Percentiles rank a stretch among this genome's conserved stretches.
Conservation (phyloP, 164 flowering plant species). For the Malania oleifera region DNA sequence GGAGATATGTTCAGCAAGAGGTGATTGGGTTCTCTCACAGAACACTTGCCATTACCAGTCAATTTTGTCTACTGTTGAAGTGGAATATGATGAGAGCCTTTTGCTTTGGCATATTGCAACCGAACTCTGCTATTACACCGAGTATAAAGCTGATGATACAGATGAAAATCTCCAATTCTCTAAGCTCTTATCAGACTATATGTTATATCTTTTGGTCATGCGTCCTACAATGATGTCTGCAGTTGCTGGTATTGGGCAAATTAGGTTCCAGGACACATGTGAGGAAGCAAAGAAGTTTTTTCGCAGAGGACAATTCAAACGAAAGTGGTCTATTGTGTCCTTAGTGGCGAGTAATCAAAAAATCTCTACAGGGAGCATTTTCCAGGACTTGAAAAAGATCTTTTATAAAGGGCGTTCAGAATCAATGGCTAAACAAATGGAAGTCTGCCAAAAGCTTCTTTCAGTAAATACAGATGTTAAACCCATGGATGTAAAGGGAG, state of each 20-base stretch:
- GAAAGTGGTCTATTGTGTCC: too few relatives aligned
- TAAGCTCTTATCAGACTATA: slow-evolving; percentile 14
- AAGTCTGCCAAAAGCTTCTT: background rate
- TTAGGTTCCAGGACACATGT: slow-evolving; percentile 18
- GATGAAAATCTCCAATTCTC: background rate
- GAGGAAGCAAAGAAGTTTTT: slow-evolving; percentile 17
- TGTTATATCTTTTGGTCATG: slow-evolving; percentile 18
- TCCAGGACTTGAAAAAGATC: too few relatives aligned
- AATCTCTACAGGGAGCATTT: too few relatives aligned
- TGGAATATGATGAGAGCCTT: slow-evolving; percentile 23
- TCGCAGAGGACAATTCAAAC: background rate
- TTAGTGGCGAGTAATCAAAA: too few relatives aligned
- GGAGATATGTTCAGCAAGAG: slow-evolving; percentile 9
- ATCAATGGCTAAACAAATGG: background rate
- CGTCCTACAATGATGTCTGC: slow-evolving; percentile 17
- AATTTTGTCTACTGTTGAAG: slow-evolving; percentile 12
- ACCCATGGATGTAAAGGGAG: slow-evolving; percentile 16
- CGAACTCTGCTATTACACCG: slow-evolving; percentile 12
- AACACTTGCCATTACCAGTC: background rate
- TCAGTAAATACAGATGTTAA: background rate
- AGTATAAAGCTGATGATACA: background rate
- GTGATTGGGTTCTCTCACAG: slow-evolving; percentile 12
- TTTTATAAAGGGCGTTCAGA: too few relatives aligned
- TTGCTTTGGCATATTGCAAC: slow-evolving; percentile 33
- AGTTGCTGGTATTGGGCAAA: slow-evolving; percentile 8